phyloP scores from a whole-genome alignment of 257 asterid species.

The Knoxia roxburghii region DNA sequence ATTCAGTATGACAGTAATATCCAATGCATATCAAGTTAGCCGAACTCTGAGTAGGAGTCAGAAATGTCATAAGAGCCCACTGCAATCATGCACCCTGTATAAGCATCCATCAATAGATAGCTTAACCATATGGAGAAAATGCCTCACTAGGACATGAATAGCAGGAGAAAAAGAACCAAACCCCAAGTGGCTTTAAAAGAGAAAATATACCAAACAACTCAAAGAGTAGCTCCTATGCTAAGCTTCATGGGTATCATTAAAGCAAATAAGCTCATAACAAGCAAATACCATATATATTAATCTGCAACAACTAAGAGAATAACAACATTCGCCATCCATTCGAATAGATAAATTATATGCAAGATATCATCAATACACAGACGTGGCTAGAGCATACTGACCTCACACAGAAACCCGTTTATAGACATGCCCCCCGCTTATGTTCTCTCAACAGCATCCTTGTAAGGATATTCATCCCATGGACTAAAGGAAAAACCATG shows the following conservation, averaged over 20 bases:
- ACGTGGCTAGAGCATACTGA: constrained; percentile 39
- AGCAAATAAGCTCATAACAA: background rate
- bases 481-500: constrained; percentile 55
- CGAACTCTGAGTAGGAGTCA: constrained; percentile 78
- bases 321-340: background rate
- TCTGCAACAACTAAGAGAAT: background rate
- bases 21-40: constrained; percentile 89
- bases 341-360: background rate
- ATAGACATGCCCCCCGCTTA: constrained; percentile 68
- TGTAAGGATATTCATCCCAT: constrained; percentile 84
- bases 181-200: background rate
- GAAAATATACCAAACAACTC: background rate
- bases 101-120: constrained; percentile 26
- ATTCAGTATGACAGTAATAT: constrained; percentile 63
- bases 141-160: constrained; percentile 11
- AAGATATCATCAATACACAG: background rate
- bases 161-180: constrained; percentile 6
- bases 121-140: constrained; percentile 14
- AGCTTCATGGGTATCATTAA: background rate
- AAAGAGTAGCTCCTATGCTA: background rate
- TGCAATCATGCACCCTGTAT: constrained; percentile 43
- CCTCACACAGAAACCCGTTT: constrained; percentile 89
- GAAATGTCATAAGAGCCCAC: constrained; percentile 96
- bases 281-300: background rate
- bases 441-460: constrained; percentile 83